phyloP scores from a whole-genome alignment of 495 filamentous ascomycete genomes.

The Penicillium egyptiacum region DNA sequence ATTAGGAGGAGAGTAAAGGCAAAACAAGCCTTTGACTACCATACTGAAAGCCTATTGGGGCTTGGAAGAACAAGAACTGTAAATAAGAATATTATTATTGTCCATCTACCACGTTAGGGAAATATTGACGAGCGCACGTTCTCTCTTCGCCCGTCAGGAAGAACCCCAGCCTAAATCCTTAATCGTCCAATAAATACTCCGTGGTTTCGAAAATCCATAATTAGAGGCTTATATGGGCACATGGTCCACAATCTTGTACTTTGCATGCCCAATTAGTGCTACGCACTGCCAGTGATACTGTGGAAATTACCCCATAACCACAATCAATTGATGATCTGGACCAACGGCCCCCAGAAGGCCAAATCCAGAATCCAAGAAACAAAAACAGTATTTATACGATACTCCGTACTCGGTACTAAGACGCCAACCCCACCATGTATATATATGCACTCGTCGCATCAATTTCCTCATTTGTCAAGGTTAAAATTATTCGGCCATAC shows the following conservation, averaged over 20 bases:
- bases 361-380: background rate
- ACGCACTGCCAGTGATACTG: background rate
- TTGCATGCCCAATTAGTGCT: background rate
- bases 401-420: background rate
- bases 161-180: background rate
- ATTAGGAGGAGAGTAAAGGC: background rate
- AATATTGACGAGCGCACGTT: background rate
- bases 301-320: background rate
- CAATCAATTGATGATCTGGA: background rate
- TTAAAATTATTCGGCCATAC: background rate
- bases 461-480: background rate
- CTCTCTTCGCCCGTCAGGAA: background rate
- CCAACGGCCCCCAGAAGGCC: background rate
- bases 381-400: background rate
- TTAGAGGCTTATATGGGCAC: background rate
- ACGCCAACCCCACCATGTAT: background rate
- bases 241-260: background rate
- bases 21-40: background rate
- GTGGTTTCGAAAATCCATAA: background rate
- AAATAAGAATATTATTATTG: background rate
- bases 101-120: background rate
- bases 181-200: background rate
- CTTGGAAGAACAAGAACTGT: constrained; percentile 2
- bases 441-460: background rate
- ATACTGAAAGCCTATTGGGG: background rate